Evolutionary conservation across 129 eudicot genomes (phyloP), one percentile per base, ranked within the genome.

Genomic region (Flaveria sonorensis): DNA sequence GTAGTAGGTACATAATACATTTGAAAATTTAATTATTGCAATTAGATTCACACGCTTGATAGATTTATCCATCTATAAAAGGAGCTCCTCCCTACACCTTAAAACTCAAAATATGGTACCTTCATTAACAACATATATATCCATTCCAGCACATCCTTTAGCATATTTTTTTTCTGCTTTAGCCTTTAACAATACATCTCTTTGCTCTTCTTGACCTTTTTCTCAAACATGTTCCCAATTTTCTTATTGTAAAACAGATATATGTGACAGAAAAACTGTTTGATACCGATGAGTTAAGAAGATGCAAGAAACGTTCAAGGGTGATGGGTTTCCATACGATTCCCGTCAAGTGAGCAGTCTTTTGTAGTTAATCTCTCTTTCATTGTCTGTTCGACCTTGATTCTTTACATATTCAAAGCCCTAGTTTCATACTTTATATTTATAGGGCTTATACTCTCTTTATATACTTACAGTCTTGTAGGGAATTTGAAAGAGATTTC

Each of bases 361-460:
- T 78, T 65, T 75, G 83, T 65, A n/a, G 45, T 74, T 73, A 50
- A 68, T 53, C 83, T 83, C 59, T 79, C 61, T 52, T 83, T 83
- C 83, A 77, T 83, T 79, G 83, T 79, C 83, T 83, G 86, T 83
- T 83, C 86, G 86, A 83, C 86, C 86, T 83, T 83, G 86, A 74
- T 14, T 68, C 67, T 52, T 55, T 28, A 19, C 45, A 64, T 64
- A 64, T n/a, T 48, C 64, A 20, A 19, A 64, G 47, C 79, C 64
- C 36, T 75, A 30, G 20, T 20, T 64, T 45, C 11, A 45, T 36
- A 36, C 7, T 36, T 36, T 36, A 36, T 36, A 36, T 36, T 36
- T 36, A 36, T 36, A 36, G 40, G 40, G 40, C 5, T 36, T 36
- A 36, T 30, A 30, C 0, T 30, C 6, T 6, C 40, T 36, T 5